phyloP scores from a whole-genome alignment of 2,329 filamentous ascomycete genomes.

The Aureobasidium uvarum region DNA sequence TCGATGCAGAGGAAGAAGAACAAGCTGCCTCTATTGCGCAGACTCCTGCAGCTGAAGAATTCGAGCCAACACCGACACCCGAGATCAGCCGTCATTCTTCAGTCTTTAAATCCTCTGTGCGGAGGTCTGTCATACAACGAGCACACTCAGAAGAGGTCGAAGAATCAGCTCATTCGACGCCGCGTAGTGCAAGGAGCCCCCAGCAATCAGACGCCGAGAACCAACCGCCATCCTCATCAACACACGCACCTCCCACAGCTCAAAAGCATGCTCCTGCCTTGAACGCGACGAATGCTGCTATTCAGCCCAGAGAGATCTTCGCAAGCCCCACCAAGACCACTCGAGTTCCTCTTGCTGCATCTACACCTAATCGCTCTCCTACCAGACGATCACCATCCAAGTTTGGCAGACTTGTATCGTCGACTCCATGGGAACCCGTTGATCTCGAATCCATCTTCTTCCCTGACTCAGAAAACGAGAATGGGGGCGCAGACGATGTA shows the following conservation, averaged over 20 bases:
- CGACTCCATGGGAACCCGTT: conserved; percentile 66
- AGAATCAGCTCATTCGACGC: conserved; percentile 62
- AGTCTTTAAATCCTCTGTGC: not conserved
- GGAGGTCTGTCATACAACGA: conserved; percentile 4
- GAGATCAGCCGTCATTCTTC: conserved; percentile 29
- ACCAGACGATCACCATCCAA: conserved; percentile 41
- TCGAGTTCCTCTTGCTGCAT: conserved; percentile 46
- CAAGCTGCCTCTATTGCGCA: conserved; percentile 10
- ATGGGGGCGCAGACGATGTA: conserved; percentile 50
- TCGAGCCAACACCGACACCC: conserved; percentile 38
- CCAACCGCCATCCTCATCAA: conserved; percentile 63
- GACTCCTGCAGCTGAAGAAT: conserved; percentile 38
- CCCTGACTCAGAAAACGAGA: conserved; percentile 41
- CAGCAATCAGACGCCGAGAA: conserved; percentile 82
- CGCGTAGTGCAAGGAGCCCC: conserved; percentile 41
- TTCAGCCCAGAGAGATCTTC: conserved; percentile 25
- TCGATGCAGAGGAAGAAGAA: conserved; percentile 18
- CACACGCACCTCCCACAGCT: conserved; percentile 23
- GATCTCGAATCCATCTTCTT: conserved; percentile 73
- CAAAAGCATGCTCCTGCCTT: conserved; percentile 34
- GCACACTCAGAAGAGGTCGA: conserved; percentile 51
- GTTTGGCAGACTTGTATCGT: conserved; percentile 52
- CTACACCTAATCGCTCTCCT: conserved; percentile 40
- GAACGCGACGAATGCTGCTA: conserved; percentile 33
- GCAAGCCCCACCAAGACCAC: conserved; percentile 38